Conservation (phyloP, 2,329 filamentous ascomycete species). For the Didymella exigua region DNA sequence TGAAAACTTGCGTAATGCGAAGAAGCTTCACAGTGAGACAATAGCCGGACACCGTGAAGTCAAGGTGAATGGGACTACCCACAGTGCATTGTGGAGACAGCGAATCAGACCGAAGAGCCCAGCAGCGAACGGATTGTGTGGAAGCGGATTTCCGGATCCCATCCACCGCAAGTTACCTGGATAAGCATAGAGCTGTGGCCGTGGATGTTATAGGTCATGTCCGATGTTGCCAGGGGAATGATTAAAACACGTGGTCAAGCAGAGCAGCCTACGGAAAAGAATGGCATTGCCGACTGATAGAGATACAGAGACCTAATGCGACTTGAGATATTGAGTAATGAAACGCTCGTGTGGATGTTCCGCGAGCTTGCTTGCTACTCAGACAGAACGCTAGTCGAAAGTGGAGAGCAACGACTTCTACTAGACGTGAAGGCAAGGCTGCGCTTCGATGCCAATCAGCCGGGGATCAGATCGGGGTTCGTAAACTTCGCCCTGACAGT, state of each 20-base stretch:
- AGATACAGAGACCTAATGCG: background rate
- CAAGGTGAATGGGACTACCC: conserved; percentile 26
- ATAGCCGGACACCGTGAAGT: conserved; percentile 21
- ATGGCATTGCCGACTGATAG: no score
- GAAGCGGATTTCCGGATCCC: background rate
- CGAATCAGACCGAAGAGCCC: conserved; percentile 14
- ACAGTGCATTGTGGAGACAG: conserved; percentile 9
- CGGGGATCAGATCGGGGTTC: conserved; percentile 9
- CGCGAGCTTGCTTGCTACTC: background rate
- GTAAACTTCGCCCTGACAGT: background rate
- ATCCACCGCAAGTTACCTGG: background rate
- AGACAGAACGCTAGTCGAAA: background rate
- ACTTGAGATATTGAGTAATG: background rate
- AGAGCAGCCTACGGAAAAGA: background rate
- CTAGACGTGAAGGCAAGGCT: conserved; percentile 7
- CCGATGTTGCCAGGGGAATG: background rate
- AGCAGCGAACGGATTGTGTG: background rate
- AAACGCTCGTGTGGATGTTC: background rate
- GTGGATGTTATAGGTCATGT: background rate
- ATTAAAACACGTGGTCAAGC: background rate
- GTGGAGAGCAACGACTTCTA: background rate
- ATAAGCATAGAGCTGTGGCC: conserved; percentile 1
- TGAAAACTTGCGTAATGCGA: conserved; percentile 8
- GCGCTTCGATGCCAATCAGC: conserved; percentile 9
- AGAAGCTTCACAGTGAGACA: conserved; percentile 30